These are phyloP conservation scores for Claviceps lovelessii DNA, from an alignment of 2,329 filamentous ascomycete genomes.

Conservation along the genomic window DNA sequence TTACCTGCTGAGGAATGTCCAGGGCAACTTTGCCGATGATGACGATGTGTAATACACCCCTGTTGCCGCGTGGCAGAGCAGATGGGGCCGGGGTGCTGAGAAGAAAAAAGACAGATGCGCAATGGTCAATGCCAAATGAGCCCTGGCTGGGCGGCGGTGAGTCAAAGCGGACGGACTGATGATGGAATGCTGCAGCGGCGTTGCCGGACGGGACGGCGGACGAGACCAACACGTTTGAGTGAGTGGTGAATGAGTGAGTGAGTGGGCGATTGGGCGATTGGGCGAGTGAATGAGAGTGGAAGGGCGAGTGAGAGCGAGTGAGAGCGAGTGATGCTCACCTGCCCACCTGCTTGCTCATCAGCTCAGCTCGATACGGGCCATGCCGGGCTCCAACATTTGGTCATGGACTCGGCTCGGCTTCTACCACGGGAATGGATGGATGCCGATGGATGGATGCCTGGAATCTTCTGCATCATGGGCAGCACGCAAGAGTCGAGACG, in stretches of 20 bases:
- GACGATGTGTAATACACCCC: neutral
- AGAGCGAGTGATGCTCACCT: neutral
- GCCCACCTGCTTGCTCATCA: too few relatives aligned
- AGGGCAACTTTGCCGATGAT: neutral
- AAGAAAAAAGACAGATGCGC: neutral
- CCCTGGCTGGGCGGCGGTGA: neutral
- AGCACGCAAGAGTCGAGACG: too few relatives aligned
- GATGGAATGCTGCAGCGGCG: neutral
- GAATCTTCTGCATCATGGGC: too few relatives aligned
- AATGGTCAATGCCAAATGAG: too few relatives aligned
- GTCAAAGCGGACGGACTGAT: neutral
- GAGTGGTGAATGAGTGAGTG: neutral
- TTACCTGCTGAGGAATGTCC: neutral
- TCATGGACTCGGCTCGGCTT: too few relatives aligned
- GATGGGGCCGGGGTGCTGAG: neutral
- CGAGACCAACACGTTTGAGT: too few relatives aligned
- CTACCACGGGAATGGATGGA: too few relatives aligned
- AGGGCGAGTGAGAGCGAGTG: neutral
- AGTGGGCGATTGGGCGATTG: too few relatives aligned
- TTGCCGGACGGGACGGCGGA: neutral
- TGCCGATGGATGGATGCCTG: too few relatives aligned
- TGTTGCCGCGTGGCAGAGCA: neutral
- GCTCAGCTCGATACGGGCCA: too few relatives aligned
- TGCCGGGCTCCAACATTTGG: too few relatives aligned
- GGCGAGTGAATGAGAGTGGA: too few relatives aligned